A percentile compares a stretch with the other conserved stretches of the same genome.
Conservation (phyloP, 2,329 filamentous ascomycete genomes). For the Annulohypoxylon truncatum region DNA sequence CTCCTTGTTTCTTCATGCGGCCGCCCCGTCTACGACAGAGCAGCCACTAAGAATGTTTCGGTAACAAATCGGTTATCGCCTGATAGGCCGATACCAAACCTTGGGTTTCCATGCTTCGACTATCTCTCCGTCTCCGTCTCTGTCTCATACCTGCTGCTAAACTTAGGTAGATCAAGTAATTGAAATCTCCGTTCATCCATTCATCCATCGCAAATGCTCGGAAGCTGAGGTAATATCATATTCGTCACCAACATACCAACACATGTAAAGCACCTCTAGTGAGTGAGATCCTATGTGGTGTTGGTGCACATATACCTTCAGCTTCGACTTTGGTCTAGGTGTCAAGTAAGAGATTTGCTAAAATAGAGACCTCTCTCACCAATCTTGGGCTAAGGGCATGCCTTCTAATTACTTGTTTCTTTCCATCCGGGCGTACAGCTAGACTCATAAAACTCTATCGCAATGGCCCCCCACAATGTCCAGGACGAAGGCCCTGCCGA, state of each 20-base stretch:
- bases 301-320: background rate
- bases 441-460: background rate
- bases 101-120: background rate
- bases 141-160: background rate
- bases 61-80: constrained; percentile 28
- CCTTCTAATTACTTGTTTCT: background rate
- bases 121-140: background rate
- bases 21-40: background rate
- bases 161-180: background rate
- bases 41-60: constrained; percentile 23
- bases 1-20: background rate
- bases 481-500: constrained; percentile 47
- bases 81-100: constrained; percentile 24
- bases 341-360: background rate
- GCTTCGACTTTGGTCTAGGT: background rate
- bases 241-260: background rate
- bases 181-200: background rate
- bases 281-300: background rate
- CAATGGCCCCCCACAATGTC: constrained; percentile 48
- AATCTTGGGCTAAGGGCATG: background rate
- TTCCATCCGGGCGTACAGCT: background rate
- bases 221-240: background rate
- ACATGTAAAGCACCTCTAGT: background rate
- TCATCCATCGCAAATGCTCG: background rate
- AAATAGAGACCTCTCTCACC: background rate